Conservation (phyloP, 2,329 filamentous ascomycete genomes). For the Fusarium avenaceum region DNA sequence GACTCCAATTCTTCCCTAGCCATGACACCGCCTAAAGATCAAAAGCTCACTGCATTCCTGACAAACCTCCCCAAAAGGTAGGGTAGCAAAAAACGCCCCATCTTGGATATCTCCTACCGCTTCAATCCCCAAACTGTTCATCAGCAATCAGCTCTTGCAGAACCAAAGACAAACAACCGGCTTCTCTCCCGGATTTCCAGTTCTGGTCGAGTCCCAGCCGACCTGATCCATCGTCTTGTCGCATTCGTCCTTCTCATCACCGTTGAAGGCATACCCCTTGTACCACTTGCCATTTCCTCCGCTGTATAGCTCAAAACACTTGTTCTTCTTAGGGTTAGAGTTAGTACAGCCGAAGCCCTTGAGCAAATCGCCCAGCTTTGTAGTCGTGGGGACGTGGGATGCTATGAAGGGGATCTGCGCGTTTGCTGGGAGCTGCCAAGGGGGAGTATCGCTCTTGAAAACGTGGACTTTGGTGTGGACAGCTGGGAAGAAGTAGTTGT, state of each 20-base stretch:
- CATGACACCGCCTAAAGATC: neutral
- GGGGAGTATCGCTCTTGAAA: conserved; percentile 64
- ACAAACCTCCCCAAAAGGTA: neutral
- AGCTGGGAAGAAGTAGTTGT: conserved; percentile 72
- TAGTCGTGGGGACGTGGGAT: conserved; percentile 65
- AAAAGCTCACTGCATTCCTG: neutral
- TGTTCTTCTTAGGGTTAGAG: conserved; percentile 64
- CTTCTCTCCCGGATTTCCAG: conserved; percentile 62
- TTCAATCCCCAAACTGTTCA: accelerated
- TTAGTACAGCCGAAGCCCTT: conserved; percentile 70
- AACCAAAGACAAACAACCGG: conserved; percentile 73
- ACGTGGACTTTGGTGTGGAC: conserved; percentile 72
- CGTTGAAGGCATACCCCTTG: conserved; percentile 65
- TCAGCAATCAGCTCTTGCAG: conserved; percentile 61
- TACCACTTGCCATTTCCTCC: conserved; percentile 71
- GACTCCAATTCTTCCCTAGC: conserved; percentile 14
- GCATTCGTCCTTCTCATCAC: conserved; percentile 63
- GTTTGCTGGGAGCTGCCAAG: conserved; percentile 65
- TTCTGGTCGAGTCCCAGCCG: conserved; percentile 69
- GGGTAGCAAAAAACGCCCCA: neutral
- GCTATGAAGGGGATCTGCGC: conserved; percentile 62
- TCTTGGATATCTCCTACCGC: neutral
- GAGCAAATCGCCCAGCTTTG: conserved; percentile 69
- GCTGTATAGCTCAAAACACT: conserved; percentile 68
- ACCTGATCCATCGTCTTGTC: conserved; percentile 66